Base-by-base conservation (phyloP, 1,139 yeast species). In the Taphrina flavorubra region DNA sequence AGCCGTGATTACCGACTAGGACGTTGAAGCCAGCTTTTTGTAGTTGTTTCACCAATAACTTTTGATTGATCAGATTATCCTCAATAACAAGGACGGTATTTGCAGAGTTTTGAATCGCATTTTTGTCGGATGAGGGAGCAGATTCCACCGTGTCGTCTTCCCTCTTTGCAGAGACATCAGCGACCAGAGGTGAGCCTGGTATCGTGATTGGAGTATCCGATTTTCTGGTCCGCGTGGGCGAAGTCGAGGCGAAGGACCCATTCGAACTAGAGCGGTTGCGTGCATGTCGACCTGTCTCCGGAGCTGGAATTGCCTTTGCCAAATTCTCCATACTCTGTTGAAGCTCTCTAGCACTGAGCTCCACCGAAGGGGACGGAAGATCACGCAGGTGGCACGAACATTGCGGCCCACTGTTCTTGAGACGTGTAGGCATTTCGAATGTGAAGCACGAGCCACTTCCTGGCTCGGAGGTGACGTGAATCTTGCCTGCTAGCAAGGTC, bases 401-500 rank as follows among this genome's bases (percentile, higher is more conserved):
- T 16, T 37, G 58, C 16, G 25, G 16, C 25, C 8, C 44, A 53
- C 11, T 31, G 39, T 7, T 16, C 20, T 37, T 7, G 11, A 44
- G 10, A 6, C 14, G 51, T 3, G 71, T 71, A 46, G 68, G 65
- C 46, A 72, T 71, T 36, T 69, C 69, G 64, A 72, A 72, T 31
- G 58, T 40, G 58, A 72, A 71, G 58, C 71, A 70, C 8, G 73
- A 70, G 18, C 73, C 62, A 14, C 7, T 39, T 10, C 53, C 62
- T 6, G 46, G n/a, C 42, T 58, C 62, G 34, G 62, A 58, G 18
- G 51, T 31, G 39, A 44, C 62, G 11, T 58, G 37, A 31, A 72
- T 71, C 44, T 70, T 72, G 37, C 74, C 74, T 5, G 71, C 73
- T 34, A 72, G 73, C 36, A 65, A 68, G 58, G 68, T 71, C 16